Base-by-base conservation (phyloP, 2,329 filamentous ascomycete genomes). In the Epichloe uncinata region DNA sequence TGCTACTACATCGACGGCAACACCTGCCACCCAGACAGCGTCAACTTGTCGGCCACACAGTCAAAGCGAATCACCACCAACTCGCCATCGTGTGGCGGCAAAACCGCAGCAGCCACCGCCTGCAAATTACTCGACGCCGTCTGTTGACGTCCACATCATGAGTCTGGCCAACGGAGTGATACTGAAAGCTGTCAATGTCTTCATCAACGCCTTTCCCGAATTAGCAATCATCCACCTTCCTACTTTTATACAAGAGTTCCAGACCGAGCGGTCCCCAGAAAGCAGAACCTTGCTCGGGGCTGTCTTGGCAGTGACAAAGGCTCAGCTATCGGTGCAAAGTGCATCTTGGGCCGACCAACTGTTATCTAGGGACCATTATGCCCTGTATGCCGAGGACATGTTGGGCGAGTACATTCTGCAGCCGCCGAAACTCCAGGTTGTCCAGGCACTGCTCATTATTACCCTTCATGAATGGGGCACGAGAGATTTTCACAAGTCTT, bases 391-490 rank as follows among this genome's bases (percentile, higher is more conserved):
- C 1, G 52, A 55, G 13, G 53, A 61, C 18, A 49, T 62, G 11
- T 57, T 67, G 11, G 52, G 52, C 3, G 53, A 53, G 5, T 55
- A 60, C 26, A 60, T 63, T 9, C 47, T 63, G 2, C 56, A 60
- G 37, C 53, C 56, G 1, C 64, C 64, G 5, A 62, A 61, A 16
- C 54, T 68, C 3, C 60, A 64, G 30, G 57, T 65, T 0, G 66
- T 69, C 0, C 69, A 71, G 52, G 58, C 66, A 0, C 54, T 71
- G n/a, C 59, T 71, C 0, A 62, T 69, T 2, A 54, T 71, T 18
- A 63, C 66, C 0, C 55, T 70, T 0, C 64, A 69, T 18, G 69
- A 71, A 58, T 72, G 69, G 68, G 69, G 69, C 0, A 61, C 62
- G 0, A 60, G 69, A 7, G 62, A 69, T 26, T 68, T 68, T 13